Evolutionary conservation across 2,329 filamentous ascomycete species (phyloP), one percentile per base, ranked within the genome.

Genomic region (Pseudopyrenochaeta lycopersici): DNA sequence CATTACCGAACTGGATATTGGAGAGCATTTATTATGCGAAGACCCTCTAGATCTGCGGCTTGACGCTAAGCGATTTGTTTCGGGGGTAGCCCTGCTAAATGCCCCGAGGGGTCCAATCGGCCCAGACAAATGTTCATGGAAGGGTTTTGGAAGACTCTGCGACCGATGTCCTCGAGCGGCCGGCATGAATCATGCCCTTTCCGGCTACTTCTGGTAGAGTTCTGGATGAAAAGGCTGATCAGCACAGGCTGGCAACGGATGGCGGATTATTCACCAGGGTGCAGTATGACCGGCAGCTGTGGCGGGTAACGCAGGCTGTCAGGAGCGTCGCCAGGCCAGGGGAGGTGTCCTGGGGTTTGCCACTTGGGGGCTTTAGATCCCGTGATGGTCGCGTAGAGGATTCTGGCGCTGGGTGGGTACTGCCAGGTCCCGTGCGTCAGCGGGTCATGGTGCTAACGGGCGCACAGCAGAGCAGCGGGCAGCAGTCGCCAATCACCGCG

Each of bases 281-380:
- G 56, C 51, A 58, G 63, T 49, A 72, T 71, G 69, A 69, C 67
- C 50, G 66, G 66, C 68, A 72, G 57, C 51, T 51, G 60, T 63
- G 62, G 66, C 63, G 68, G 63, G 49, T 59, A 60, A 63, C 62
- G 54, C 53, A 64, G 58, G 57, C 46, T 56, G 52, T 48, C 60
- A 58, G 49, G 46, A 41, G 52, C 58, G 51, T 63, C 49, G 61
- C 49, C 46, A 52, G 55, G 49, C 55, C n/a, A n/a, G 56, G 58
- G 61, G 43, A 46, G 42, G 44, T 31, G 53, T 52, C 59, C 58
- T 58, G 56, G 56, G 54, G 47, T 46, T 27, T 46, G 52, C 43
- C 52, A 48, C 58, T 55, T 40, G 52, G 52, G 49, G 44, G 46
- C 42, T 60, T 47, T 44, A 45, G 42, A 54, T 49, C 45, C 49